Evolutionary conservation across 805 yeast species (phyloP), one percentile per base, ranked within the genome.

Genomic region (Metschnikowia borealis): DNA sequence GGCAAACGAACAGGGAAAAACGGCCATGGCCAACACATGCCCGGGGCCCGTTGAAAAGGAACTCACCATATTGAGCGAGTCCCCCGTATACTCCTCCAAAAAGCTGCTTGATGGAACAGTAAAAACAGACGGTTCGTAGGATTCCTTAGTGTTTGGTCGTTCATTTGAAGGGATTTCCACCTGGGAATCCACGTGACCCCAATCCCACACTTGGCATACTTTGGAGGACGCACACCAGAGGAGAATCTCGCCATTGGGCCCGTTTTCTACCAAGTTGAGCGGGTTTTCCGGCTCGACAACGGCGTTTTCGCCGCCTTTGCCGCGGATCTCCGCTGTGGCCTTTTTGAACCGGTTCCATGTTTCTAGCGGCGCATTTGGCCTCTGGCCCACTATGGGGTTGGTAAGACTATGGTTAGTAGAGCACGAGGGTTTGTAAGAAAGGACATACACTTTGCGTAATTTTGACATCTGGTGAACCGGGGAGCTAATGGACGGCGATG

Each of bases 261-360:
- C 74, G 36, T 56, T 55, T 33, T 64, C 69, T 21, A 66, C 56
- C 20, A 54, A 48, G 14, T 46, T 38, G 11, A 49, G 46, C 39
- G 50, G 23, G 20, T 29, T 21, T 35, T 21, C 32, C 32, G 20
- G 6, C 11, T 17, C 37, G 21, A 26, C 29, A 14, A 23, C 17
- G 20, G 26, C 36, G 13, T 26, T 7, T 4, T 39, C 23, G 13
- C 37, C 15, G 3, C 20, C 34, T 26, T 31, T 46, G 7, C 26
- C n/a, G 6, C 49, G 44, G 13, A 49, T 11, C 2, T 55, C 58
- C 6, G 39, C 21, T 7, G 54, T 46, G 32, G 72, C 62, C 47
- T 66, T 71, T 54, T 69, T 71, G 53, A 73, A 61, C 51, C 72
- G 71, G 49, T 64, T 67, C 75, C 76, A 73, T 0, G 77, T 64